phyloP scores from a whole-genome alignment of 1,139 yeast genomes.

The Saccharomyces hybrid region DNA sequence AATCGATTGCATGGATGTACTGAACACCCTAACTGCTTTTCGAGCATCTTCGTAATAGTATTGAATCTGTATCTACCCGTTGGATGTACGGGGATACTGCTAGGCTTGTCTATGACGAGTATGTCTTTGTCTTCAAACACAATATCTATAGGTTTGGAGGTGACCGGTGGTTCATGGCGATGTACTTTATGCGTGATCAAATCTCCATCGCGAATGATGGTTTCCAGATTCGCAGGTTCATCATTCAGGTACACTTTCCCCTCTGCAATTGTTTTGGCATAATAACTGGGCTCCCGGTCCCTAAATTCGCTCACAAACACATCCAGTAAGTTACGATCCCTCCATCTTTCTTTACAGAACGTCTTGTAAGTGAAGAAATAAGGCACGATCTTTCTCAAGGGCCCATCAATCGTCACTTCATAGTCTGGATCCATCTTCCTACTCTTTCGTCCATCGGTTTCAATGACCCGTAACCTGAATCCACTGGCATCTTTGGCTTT shows the following conservation, averaged over 20 bases:
- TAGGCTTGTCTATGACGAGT: constrained; percentile 84
- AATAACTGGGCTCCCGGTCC: constrained; percentile 64
- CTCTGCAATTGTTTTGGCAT: constrained; percentile 53
- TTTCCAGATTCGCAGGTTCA: constrained; percentile 53
- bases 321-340: constrained; percentile 68
- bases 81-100: constrained; percentile 94
- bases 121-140: constrained; percentile 74
- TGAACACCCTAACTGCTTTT: constrained; percentile 52
- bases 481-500: constrained; percentile 28
- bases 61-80: constrained; percentile 87
- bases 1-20: constrained; percentile 88
- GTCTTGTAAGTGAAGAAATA: constrained; percentile 85
- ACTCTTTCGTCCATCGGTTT: constrained; percentile 19
- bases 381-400: constrained; percentile 68
- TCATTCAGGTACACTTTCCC: constrained; percentile 74
- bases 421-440: constrained; percentile 31
- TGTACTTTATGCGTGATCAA: constrained; percentile 74
- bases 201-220: constrained; percentile 74
- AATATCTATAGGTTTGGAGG: constrained; percentile 59
- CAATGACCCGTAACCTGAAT: constrained; percentile 26
- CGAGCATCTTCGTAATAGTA: constrained; percentile 73
- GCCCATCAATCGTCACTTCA: constrained; percentile 42
- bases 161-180: constrained; percentile 86
- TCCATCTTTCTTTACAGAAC: constrained; percentile 86
- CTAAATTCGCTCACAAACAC: constrained; percentile 79